Percentiles rank a stretch among this genome's conserved stretches.
Conservation (phyloP, 257 asterid species). For the Salvia rosmarinus region DNA sequence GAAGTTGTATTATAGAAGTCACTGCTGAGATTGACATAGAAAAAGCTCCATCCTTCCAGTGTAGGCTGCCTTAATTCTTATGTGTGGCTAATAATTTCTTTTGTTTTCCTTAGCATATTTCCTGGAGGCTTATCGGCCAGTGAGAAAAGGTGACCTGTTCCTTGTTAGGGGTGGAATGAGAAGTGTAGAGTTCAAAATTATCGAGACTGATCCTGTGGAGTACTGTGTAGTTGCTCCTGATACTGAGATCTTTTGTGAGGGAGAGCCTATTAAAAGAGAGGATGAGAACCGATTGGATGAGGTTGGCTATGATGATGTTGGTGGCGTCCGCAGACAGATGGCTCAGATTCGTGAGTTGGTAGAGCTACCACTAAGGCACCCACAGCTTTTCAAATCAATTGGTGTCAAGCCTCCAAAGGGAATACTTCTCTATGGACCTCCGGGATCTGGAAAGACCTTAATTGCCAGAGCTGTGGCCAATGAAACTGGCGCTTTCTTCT, state of each 20-base stretch:
- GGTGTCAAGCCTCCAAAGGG: conserved; percentile 94
- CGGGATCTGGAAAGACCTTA: conserved; percentile 89
- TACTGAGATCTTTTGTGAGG: conserved; percentile 86
- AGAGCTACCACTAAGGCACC: conserved; percentile 87
- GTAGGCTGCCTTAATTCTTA: background rate
- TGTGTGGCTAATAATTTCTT: conserved; percentile 25
- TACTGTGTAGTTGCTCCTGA: conserved; percentile 89
- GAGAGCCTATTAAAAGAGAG: conserved; percentile 78
- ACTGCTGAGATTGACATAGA: background rate
- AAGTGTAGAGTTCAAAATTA: conserved; percentile 76
- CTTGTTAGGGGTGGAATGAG: conserved; percentile 92
- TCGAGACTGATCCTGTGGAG: conserved; percentile 78
- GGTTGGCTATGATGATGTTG: conserved; percentile 88
- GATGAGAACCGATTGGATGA: conserved; percentile 79
- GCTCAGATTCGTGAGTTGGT: conserved; percentile 87
- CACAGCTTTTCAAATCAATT: conserved; percentile 83
- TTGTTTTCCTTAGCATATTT: conserved; percentile 61
- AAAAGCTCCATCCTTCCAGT: background rate
- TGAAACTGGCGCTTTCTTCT: conserved; percentile 95
- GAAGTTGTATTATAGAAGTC: background rate
- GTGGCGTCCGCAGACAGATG: conserved; percentile 93
- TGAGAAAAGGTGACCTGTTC: conserved; percentile 79
- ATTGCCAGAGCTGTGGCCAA: conserved; percentile 93
- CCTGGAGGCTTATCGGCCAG: conserved; percentile 79
- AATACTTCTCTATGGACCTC: conserved; percentile 81